Percentiles rank a stretch among this genome's conserved stretches.
Evolutionary conservation across 805 yeast species (phyloP).

Genomic region (Danielozyma ontarioensis): DNA sequence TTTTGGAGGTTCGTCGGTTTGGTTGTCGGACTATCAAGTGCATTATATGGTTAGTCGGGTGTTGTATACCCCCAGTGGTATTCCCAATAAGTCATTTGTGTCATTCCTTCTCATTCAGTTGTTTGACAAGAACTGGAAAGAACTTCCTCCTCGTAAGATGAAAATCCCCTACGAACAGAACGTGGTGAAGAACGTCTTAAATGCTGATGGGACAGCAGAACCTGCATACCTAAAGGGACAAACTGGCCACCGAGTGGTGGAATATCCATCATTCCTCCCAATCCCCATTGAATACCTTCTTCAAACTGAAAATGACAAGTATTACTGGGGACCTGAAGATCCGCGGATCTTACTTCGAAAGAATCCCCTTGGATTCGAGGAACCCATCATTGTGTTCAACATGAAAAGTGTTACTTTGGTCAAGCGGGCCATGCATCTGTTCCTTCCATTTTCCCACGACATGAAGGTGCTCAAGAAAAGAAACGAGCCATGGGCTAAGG

Average conservation of each 20-base stretch:
- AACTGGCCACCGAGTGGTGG: slow-evolving; percentile 10
- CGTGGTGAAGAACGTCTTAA: slow-evolving; percentile 5
- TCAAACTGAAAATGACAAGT: slow-evolving; percentile 3
- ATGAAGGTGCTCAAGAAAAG: slow-evolving; percentile 9
- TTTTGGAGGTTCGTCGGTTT: slow-evolving; percentile 18
- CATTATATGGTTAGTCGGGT: slow-evolving; percentile 18
- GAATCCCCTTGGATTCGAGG: slow-evolving; percentile 8
- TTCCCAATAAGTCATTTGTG: slow-evolving; percentile 10
- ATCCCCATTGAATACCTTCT: slow-evolving; percentile 9
- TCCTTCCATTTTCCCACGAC: slow-evolving; percentile 10
- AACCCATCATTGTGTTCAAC: slow-evolving; percentile 9
- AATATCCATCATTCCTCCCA: slow-evolving; percentile 14
- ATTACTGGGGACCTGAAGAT: slow-evolving; percentile 13
- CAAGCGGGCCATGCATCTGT: slow-evolving; percentile 7
- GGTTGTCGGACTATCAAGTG: slow-evolving; percentile 14
- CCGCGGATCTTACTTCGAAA: slow-evolving; percentile 9
- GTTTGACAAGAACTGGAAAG: slow-evolving; percentile 16
- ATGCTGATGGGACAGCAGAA: slow-evolving; percentile 12
- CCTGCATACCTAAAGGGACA: slow-evolving; percentile 5
- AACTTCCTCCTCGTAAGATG: slow-evolving; percentile 6
- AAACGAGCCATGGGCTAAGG: slow-evolving; percentile 8
- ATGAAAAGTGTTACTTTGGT: slow-evolving; percentile 5
- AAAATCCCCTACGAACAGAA: slow-evolving; percentile 12
- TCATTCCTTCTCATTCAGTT: slow-evolving; percentile 16
- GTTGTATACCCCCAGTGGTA: slow-evolving; percentile 10